These are phyloP conservation scores for Jatropha multifida DNA, from an alignment of 441 rosid species.

Conservation along the genomic window DNA sequence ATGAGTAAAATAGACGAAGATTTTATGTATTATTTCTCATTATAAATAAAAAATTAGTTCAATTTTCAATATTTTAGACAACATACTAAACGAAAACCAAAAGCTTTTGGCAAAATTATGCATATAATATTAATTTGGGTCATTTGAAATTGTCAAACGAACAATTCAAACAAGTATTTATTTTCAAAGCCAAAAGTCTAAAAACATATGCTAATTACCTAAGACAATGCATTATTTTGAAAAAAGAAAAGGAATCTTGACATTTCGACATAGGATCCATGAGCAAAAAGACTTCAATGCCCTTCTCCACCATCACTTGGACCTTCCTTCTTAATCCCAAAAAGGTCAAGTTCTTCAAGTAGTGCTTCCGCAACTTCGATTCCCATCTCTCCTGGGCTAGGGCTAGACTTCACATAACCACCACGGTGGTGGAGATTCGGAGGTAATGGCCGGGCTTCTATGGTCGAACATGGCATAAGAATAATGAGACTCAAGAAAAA, in stretches of 20 bases:
- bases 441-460: constrained; percentile 8
- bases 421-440: background rate
- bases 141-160: background rate
- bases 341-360: constrained; percentile 12
- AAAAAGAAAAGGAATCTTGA: background rate
- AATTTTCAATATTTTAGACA: no score
- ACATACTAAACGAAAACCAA: no score
- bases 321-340: constrained; percentile 18
- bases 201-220: background rate
- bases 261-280: background rate
- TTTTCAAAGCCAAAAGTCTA: background rate
- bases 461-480: background rate
- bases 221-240: background rate
- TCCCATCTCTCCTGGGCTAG: background rate
- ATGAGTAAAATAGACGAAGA: no score
- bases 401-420: background rate
- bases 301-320: constrained; percentile 13
- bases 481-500: background rate
- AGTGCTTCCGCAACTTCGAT: background rate
- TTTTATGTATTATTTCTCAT: no score
- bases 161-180: background rate
- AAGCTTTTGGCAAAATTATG: background rate
- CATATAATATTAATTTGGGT: background rate
- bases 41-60: no score
- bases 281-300: no score